Conservation (phyloP, 306 rosid genomes). For the Prunus davidiana region DNA sequence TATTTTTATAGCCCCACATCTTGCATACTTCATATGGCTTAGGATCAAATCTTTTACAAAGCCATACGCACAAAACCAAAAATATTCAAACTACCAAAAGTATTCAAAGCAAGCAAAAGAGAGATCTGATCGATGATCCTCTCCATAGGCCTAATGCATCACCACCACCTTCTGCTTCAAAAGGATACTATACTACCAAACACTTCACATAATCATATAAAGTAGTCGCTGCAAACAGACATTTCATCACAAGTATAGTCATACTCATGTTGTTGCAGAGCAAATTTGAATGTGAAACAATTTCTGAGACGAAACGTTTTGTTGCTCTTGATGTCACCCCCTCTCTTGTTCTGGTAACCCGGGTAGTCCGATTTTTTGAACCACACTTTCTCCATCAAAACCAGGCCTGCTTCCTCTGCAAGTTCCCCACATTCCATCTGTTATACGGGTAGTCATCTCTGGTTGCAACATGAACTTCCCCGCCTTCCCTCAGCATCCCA, state of each 20-base stretch:
- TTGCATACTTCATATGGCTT: neutral
- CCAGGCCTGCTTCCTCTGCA: slow-evolving; percentile 4
- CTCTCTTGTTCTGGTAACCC: slow-evolving; percentile 29
- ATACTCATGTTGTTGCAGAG: neutral
- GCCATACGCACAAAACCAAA: neutral
- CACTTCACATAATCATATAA: neutral
- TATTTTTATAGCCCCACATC: neutral
- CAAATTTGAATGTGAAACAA: slow-evolving; percentile 27
- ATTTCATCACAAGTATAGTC: neutral
- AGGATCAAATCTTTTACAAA: neutral
- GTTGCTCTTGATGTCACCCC: slow-evolving; percentile 14
- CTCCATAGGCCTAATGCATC: neutral
- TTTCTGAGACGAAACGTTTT: slow-evolving; percentile 5
- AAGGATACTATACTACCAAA: neutral
- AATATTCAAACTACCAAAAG: neutral
- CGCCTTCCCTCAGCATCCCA: slow-evolving; percentile 8
- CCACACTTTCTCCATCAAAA: neutral
- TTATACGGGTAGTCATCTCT: slow-evolving; percentile 23
- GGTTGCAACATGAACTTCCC: slow-evolving; percentile 26
- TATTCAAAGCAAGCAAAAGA: neutral
- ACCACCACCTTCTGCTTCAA: neutral
- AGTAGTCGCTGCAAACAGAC: neutral
- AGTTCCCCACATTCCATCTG: slow-evolving; percentile 22
- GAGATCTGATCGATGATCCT: neutral
- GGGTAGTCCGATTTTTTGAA: slow-evolving; percentile 14